phyloP scores from a whole-genome alignment of 306 rosid genomes.

The Quercus ilex region DNA sequence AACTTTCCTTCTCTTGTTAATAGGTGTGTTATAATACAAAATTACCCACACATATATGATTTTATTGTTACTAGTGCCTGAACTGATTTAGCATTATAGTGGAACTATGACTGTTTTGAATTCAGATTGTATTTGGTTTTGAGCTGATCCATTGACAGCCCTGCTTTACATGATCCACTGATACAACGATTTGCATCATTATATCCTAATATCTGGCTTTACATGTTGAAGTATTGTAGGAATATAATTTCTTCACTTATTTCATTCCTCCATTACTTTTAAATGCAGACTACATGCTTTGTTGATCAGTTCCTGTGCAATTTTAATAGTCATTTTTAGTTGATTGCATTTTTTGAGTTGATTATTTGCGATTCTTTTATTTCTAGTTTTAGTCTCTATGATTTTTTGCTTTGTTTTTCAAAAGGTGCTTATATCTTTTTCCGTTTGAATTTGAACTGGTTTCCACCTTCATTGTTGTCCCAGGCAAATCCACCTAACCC shows the following conservation, averaged over 20 bases:
- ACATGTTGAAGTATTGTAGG: neutral
- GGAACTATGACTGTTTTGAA: too few relatives aligned
- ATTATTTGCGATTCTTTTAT: neutral
- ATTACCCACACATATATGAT: too few relatives aligned
- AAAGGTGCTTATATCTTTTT: neutral
- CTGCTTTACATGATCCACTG: conserved; percentile 2
- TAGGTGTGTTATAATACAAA: too few relatives aligned
- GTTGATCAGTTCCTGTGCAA: neutral
- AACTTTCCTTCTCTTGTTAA: too few relatives aligned
- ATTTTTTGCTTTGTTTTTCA: neutral
- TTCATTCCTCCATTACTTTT: conserved; percentile 7
- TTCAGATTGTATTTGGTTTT: too few relatives aligned
- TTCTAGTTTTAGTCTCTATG: neutral
- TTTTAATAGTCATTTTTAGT: neutral
- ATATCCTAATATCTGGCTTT: neutral
- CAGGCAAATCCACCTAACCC: conserved; percentile 84
- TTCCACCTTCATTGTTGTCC: conserved; percentile 5
- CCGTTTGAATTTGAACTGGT: neutral
- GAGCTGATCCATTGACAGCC: too few relatives aligned
- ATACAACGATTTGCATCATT: neutral
- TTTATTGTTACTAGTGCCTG: too few relatives aligned
- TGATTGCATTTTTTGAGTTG: neutral
- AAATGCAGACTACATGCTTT: neutral
- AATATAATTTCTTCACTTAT: neutral
- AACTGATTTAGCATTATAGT: too few relatives aligned